These are phyloP conservation scores for Stephania japonica DNA, from an alignment of 164 flowering plant genomes.

Conservation along the genomic window DNA sequence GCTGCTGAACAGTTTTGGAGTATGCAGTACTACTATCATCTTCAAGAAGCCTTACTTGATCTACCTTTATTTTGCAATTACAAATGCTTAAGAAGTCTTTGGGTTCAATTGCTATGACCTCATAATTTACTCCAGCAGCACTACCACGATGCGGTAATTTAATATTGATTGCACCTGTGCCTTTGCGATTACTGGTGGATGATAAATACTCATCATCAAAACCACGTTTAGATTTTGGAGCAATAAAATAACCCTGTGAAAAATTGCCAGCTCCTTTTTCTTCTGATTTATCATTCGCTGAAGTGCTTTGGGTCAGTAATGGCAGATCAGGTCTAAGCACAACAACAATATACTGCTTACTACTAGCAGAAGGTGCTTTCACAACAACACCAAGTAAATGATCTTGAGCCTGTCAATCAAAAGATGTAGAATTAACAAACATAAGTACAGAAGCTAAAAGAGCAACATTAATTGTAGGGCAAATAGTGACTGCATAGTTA, in stretches of 20 bases:
- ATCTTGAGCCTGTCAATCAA: conserved; percentile 57
- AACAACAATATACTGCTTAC: conserved; percentile 60
- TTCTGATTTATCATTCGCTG: conserved; percentile 27
- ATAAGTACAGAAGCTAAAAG: neutral
- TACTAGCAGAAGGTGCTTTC: conserved; percentile 48
- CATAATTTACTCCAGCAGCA: conserved; percentile 78
- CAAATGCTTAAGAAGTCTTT: conserved; percentile 68
- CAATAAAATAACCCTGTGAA: conserved; percentile 47
- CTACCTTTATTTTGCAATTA: conserved; percentile 60
- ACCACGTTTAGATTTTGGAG: conserved; percentile 63
- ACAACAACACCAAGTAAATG: conserved; percentile 89
- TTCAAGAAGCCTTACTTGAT: conserved; percentile 81
- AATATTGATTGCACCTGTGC: conserved; percentile 62
- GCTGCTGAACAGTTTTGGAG: conserved; percentile 75
- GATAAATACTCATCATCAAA: conserved; percentile 58
- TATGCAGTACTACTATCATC: conserved; percentile 56
- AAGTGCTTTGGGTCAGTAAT: conserved; percentile 22
- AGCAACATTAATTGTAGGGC: neutral
- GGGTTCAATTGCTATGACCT: conserved; percentile 63
- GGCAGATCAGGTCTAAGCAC: conserved; percentile 66
- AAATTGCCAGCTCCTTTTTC: conserved; percentile 32
- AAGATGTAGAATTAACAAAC: conserved; percentile 13
- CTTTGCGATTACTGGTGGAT: conserved; percentile 49
- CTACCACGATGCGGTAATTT: conserved; percentile 59
- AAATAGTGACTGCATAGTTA: neutral